Evolutionary conservation across 345 rosid species (phyloP).

Genomic region (Dimocarpus longan): DNA sequence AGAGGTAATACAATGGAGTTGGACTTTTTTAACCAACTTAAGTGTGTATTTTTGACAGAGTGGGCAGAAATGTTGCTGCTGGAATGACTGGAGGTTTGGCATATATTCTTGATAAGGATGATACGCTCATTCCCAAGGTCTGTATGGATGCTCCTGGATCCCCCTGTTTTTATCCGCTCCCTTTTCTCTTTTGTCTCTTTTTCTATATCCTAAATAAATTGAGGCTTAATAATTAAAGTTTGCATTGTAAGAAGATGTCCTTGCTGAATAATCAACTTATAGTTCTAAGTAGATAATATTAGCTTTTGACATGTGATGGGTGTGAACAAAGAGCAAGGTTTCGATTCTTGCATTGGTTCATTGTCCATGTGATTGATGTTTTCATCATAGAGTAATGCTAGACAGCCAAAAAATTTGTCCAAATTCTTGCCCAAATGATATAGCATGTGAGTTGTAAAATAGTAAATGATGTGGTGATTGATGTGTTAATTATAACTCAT

Average conservation of each 20-base stretch:
- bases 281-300: not conserved
- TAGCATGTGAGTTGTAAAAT: no score
- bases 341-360: not conserved
- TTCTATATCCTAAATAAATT: no score
- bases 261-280: not conserved
- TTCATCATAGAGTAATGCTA: not conserved
- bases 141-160: constrained; percentile 11
- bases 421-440: no score
- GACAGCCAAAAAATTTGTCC: no score
- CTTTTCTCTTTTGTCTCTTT: not conserved
- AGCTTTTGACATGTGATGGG: not conserved
- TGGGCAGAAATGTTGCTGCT: constrained; percentile 98
- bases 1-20: constrained; percentile 6
- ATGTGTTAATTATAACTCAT: no score
- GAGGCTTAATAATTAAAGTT: not conserved
- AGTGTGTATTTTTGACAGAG: constrained; percentile 53
- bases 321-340: not conserved
- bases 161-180: not conserved
- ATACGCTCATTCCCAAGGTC: constrained; percentile 89
- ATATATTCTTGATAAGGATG: constrained; percentile 89
- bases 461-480: no score
- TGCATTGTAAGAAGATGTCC: not conserved
- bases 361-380: not conserved
- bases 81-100: constrained; percentile 99
- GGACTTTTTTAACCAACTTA: constrained; percentile 2